Evolutionary conservation across 768 basidiomycete species (phyloP), one percentile per base, ranked within the genome.

Genomic region (Hemileccinum impolitum): DNA sequence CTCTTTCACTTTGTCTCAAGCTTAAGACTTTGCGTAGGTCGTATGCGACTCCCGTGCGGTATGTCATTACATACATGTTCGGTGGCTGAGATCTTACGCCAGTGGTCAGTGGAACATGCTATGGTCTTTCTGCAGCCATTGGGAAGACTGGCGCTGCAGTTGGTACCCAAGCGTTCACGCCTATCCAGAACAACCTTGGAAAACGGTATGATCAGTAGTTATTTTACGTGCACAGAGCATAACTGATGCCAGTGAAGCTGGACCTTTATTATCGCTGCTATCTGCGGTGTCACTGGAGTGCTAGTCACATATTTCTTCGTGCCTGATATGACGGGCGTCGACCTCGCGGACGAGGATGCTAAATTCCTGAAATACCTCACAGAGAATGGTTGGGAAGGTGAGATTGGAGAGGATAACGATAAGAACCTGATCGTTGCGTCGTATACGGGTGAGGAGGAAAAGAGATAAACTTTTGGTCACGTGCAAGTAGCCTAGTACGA

Each of bases 141-240:
- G 84, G 84, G 9, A 87, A 86, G 58, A 72, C 82, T 3, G 87
- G 87, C 5, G 87, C 86, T 17, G 85, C 82, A n/a, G 50, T 85
- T 43, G 84, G 85, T 9, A 84, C 81, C 0, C 83, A 86, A 57
- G 81, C 76, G 1, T 85, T 85, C 62, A 84, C 82, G 3, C 84
- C 84, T 4, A 84, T 87, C 52, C 80, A 83, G 58, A 69, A 70
- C 47, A 74, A 84, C 59, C 76, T 85, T n/a, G 85, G 85, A 13
- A 80, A 84, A 59, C 77, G 73, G 79, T 79, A 57, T 39, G 70
- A 63, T 43, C 39, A 5, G 17, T 45, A 0, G 43, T 21, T 39
- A 14, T 41, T 28, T 43, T 12, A 15, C 17, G 23, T 44, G 14
- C 8, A 4, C 18, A 21, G 44, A 10, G 8, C 18, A 39, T 3